A percentile compares a stretch with the other conserved stretches of the same genome.
Conservation (phyloP, 805 yeast species). For the Yamadazyma takamatsuzukensis region DNA sequence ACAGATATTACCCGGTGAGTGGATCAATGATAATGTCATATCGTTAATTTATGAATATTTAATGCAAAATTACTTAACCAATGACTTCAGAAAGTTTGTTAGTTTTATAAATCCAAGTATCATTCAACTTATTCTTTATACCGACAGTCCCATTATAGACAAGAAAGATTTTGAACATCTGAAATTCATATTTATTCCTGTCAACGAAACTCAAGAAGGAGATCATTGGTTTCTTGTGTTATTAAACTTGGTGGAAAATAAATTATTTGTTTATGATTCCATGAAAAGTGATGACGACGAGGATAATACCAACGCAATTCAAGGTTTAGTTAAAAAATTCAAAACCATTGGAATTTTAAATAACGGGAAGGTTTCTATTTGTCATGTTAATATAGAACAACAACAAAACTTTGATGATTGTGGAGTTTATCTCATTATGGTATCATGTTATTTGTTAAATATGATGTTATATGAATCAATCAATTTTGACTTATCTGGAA, state of each 20-base stretch:
- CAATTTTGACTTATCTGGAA: constrained; percentile 35
- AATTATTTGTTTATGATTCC: constrained; percentile 59
- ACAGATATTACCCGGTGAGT: constrained; percentile 59
- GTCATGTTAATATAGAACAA: constrained; percentile 45
- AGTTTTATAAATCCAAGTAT: constrained; percentile 54
- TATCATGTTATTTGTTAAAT: constrained; percentile 30
- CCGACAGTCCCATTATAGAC: constrained; percentile 20
- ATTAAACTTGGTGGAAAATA: constrained; percentile 44
- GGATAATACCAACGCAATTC: constrained; percentile 20
- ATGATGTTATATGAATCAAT: constrained; percentile 26
- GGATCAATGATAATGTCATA: constrained; percentile 72
- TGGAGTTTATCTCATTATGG: constrained; percentile 47
- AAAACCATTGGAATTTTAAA: constrained; percentile 20
- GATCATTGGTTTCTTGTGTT: constrained; percentile 74
- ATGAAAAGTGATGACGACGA: constrained; percentile 32
- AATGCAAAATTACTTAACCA: constrained; percentile 19
- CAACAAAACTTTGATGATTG: constrained; percentile 67
- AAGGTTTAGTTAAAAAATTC: constrained; percentile 19
- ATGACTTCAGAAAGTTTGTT: constrained; percentile 14
- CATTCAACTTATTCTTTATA: constrained; percentile 56
- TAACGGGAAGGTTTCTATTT: constrained; percentile 7
- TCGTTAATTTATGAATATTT: constrained; percentile 57
- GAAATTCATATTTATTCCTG: constrained; percentile 59
- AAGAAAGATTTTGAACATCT: constrained; percentile 26
- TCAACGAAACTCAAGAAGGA: constrained; percentile 60